Percentiles rank a stretch among this genome's conserved stretches.
Evolutionary conservation across 2,329 filamentous ascomycete genomes (phyloP).

Genomic region (Thermomyces lanuginosus): DNA sequence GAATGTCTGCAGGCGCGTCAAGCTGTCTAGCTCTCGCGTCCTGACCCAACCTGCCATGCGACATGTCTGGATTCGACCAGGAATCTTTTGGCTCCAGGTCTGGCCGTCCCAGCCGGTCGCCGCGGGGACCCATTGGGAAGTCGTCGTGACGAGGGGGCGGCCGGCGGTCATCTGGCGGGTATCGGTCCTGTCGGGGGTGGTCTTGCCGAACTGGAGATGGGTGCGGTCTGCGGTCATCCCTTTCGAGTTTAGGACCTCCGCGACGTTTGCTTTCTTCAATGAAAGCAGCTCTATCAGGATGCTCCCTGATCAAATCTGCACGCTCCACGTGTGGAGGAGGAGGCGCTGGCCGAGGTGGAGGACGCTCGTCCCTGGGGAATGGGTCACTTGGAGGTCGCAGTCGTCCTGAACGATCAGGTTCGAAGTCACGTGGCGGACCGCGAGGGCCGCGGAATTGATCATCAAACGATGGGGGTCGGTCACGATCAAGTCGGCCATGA

Average conservation of each 20-base stretch:
- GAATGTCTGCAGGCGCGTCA: conserved; percentile 27
- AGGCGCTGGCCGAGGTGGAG: conserved; percentile 13
- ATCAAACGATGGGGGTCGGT: conserved; percentile 18
- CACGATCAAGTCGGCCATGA: conserved; percentile 20
- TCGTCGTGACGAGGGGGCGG: conserved; percentile 24
- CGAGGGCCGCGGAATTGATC: conserved; percentile 23
- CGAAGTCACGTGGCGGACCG: conserved; percentile 20
- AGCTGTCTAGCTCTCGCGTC: conserved; percentile 23
- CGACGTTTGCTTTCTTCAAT: conserved; percentile 16
- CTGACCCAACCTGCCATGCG: conserved; percentile 31
- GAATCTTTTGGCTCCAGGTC: conserved; percentile 24
- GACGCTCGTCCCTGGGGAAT: conserved; percentile 13
- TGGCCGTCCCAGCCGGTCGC: conserved; percentile 19
- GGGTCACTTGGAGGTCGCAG: conserved; percentile 17
- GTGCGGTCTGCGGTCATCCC: conserved; percentile 18
- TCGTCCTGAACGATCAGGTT: conserved; percentile 21
- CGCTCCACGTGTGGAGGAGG: conserved; percentile 17
- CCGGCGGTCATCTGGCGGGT: conserved; percentile 21
- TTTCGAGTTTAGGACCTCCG: conserved; percentile 16
- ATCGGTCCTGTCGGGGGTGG: conserved; percentile 21
- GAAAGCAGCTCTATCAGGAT: conserved; percentile 12
- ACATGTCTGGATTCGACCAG: conserved; percentile 24
- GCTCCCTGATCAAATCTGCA: conserved; percentile 19
- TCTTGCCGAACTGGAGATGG: conserved; percentile 14
- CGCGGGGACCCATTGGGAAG: conserved; percentile 39